Conservation (phyloP, 2,329 filamentous ascomycete species). For the Cladosporium sp. region DNA sequence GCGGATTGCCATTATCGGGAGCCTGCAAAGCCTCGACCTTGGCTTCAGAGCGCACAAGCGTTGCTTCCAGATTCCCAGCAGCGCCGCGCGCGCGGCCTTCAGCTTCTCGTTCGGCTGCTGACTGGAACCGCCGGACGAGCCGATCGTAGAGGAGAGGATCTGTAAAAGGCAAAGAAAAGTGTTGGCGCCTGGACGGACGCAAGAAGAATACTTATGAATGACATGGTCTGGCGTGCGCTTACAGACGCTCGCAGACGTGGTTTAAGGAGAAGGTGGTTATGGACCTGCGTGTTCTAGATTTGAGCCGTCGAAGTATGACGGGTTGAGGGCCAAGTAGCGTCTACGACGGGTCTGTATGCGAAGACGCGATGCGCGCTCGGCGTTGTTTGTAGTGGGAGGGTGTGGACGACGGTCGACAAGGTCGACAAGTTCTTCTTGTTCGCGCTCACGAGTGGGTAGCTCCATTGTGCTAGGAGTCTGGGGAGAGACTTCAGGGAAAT, state of each 20-base stretch:
- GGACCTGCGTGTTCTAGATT: slow-evolving; percentile 63
- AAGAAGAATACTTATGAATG: not conserved
- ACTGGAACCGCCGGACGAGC: slow-evolving; percentile 75
- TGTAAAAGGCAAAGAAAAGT: slow-evolving; percentile 29
- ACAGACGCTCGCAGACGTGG: not conserved
- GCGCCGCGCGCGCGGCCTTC: slow-evolving; percentile 76
- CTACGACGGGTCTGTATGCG: slow-evolving; percentile 67
- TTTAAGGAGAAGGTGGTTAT: slow-evolving; percentile 17
- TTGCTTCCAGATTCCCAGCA: slow-evolving; percentile 74
- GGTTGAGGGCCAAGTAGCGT: slow-evolving; percentile 71
- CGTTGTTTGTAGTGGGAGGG: slow-evolving; percentile 35
- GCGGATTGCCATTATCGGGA: slow-evolving; percentile 52
- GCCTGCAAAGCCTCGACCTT: slow-evolving; percentile 65
- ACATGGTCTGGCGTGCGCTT: not conserved
- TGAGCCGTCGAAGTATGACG: slow-evolving; percentile 65
- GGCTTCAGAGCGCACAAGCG: slow-evolving; percentile 73
- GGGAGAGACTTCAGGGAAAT: slow-evolving; percentile 9
- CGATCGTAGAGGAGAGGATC: slow-evolving; percentile 82
- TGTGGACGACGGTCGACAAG: not conserved
- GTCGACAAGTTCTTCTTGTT: not conserved
- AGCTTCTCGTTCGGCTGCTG: slow-evolving; percentile 68
- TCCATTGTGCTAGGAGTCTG: slow-evolving; percentile 50
- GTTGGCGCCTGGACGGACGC: slow-evolving; percentile 18
- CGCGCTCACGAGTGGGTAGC: not conserved
- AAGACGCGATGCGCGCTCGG: slow-evolving; percentile 10